Evolutionary conservation across 2,329 filamentous ascomycete genomes (phyloP).

Genomic region (Talaromyces piceae): DNA sequence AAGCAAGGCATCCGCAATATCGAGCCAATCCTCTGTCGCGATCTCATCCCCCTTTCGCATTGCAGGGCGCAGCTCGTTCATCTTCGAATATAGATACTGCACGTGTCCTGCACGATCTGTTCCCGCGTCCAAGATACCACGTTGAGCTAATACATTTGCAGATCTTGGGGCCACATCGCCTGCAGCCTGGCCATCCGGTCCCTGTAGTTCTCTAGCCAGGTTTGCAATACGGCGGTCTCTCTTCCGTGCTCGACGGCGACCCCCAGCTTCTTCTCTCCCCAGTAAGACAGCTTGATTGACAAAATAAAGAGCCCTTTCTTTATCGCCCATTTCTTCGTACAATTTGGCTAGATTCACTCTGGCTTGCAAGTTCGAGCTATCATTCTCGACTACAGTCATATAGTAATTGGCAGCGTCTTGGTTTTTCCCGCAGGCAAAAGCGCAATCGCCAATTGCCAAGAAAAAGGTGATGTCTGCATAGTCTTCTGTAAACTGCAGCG

Average conservation of each 20-base stretch:
- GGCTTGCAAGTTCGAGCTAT: conserved; percentile 65
- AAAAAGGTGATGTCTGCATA: conserved; percentile 45
- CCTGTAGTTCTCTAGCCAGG: conserved; percentile 32
- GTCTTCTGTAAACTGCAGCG: conserved; percentile 41
- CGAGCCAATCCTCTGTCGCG: conserved; percentile 50
- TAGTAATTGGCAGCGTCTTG: conserved; percentile 71
- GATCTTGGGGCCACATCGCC: conserved; percentile 16
- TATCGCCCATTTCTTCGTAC: conserved; percentile 67
- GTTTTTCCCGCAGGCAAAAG: conserved; percentile 55
- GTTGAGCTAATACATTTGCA: conserved; percentile 7
- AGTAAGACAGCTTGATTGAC: conserved; percentile 67
- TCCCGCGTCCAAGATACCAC: conserved; percentile 23
- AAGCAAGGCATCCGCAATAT: conserved; percentile 51
- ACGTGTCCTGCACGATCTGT: conserved; percentile 35
- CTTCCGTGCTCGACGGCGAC: conserved; percentile 21
- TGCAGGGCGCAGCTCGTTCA: conserved; percentile 41
- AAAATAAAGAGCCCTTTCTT: conserved; percentile 68
- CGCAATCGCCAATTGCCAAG: conserved; percentile 52
- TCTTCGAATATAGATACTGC: conserved; percentile 37
- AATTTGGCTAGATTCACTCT: conserved; percentile 74
- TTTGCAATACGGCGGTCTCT: conserved; percentile 34
- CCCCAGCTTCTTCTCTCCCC: conserved; percentile 36
- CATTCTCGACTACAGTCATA: conserved; percentile 63
- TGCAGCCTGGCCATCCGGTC: conserved; percentile 13
- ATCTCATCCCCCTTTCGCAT: conserved; percentile 44